Conservation (phyloP, 768 basidiomycete genomes). For the Pisolithus albus region DNA sequence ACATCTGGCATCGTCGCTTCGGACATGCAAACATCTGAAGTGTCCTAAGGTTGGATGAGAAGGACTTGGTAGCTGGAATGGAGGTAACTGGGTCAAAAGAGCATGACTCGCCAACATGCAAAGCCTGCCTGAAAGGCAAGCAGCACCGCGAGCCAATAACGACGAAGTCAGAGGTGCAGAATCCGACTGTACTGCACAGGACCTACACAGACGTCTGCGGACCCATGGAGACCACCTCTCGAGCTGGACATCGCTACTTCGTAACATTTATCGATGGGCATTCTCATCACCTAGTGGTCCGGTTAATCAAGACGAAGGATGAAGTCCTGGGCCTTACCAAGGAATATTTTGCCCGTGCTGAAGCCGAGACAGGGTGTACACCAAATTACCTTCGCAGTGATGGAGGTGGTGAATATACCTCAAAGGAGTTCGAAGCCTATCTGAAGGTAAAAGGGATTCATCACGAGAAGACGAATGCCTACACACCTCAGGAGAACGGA, state of each 20-base stretch:
- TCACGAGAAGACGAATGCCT: slow-evolving; percentile 12
- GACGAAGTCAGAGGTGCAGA: slow-evolving; percentile 2
- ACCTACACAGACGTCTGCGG: slow-evolving; percentile 18
- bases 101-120: slow-evolving; percentile 4
- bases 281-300: slow-evolving; percentile 10
- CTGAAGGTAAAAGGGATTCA: slow-evolving; percentile 9
- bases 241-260: slow-evolving; percentile 11
- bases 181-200: background rate
- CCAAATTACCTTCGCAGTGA: slow-evolving; percentile 18
- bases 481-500: slow-evolving; percentile 37
- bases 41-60: background rate
- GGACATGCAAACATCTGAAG: background rate
- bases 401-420: slow-evolving; percentile 18
- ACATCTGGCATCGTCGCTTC: slow-evolving; percentile 2
- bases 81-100: background rate
- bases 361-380: slow-evolving; percentile 8
- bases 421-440: slow-evolving; percentile 1
- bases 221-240: slow-evolving; percentile 6
- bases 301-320: slow-evolving; percentile 9
- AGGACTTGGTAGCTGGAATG: slow-evolving; percentile 5
- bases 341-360: slow-evolving; percentile 5
- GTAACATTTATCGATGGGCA: slow-evolving; percentile 15
- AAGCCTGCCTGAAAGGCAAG: slow-evolving; percentile 20
- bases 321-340: slow-evolving; percentile 8
- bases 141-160: slow-evolving; percentile 10